Evolutionary conservation across 2,329 filamentous ascomycete genomes (phyloP), one percentile per base, ranked within the genome.

Genomic region (Aspergillus tanneri): DNA sequence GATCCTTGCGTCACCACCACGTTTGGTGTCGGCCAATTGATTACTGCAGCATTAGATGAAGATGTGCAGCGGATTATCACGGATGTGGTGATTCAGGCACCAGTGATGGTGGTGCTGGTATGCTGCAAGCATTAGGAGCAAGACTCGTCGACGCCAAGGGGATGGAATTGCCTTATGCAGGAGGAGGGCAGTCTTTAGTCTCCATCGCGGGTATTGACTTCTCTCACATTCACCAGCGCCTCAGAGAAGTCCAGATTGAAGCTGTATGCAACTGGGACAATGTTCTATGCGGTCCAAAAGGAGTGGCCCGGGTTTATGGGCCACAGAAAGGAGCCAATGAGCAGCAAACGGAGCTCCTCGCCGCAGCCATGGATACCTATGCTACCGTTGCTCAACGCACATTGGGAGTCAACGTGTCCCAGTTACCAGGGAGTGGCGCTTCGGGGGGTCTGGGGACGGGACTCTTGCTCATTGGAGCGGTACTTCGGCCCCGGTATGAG

Each of bases 51-150:
- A 2, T 59, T 80, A 3, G 71, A 77, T 43, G 65, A 68, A 40
- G 77, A 76, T 1, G 74, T 68, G 7, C 63, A 63, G 7, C 70
- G 69, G 6, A 75, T 80, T 38, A 64, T 80, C 6, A 60, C 80
- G 78, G 77, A 1, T 80, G 77, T 54, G 77, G 77, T 27, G 77
- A 80, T 56, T 80, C 77, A 3, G 78, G 76, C 4, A 80, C 77
- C 4, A 78, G 75, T 28, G 77, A 80, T 49, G 77, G 75, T 5
- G 78, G 77, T 11, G 73, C 74, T 0, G 77, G 77, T 11, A 79
- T 80, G 76, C 72, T 78, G 7, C 77, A 80, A 52, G 77, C 77
- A 2, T 69, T 80, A 5, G 77, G 77, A 4, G 76, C 68, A 3
- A 66, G 67, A 2, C 65, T 80, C 12, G 50, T 75, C 10, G 71